phyloP scores from a whole-genome alignment of 192 early-diverging fungal genomes.

The Coemansia biformis region DNA sequence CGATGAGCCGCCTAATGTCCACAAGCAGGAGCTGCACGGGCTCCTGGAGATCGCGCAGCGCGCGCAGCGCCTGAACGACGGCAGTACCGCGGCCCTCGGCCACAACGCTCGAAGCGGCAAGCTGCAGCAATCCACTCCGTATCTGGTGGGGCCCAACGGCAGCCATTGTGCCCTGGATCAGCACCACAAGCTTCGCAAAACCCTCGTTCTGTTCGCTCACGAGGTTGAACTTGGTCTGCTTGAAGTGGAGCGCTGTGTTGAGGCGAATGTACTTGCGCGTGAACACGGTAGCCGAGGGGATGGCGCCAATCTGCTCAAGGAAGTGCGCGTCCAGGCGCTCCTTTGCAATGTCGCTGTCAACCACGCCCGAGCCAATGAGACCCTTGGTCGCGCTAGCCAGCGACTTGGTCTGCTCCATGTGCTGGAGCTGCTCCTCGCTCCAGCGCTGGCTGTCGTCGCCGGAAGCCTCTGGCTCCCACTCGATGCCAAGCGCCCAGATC shows the following conservation, averaged over 20 bases:
- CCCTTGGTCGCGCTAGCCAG: constrained; percentile 17
- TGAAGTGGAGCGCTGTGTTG: constrained; percentile 44
- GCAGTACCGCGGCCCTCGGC: not conserved
- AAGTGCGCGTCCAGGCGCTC: constrained; percentile 39
- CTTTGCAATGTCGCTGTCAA: constrained; percentile 30
- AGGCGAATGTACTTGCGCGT: constrained; percentile 37
- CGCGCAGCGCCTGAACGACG: constrained; percentile 22
- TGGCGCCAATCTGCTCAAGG: constrained; percentile 25
- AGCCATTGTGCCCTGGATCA: constrained; percentile 38
- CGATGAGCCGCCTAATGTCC: constrained; percentile 41
- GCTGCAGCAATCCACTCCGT: constrained; percentile 10
- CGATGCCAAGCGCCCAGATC: constrained; percentile 30
- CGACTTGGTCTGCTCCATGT: constrained; percentile 20
- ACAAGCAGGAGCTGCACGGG: constrained; percentile 15
- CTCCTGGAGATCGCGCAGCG: constrained; percentile 15
- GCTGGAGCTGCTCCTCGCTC: constrained; percentile 17
- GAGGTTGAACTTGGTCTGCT: constrained; percentile 50
- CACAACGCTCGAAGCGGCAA: not conserved
- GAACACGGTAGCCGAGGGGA: constrained; percentile 23
- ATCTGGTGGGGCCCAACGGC: constrained; percentile 17
- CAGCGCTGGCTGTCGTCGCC: constrained; percentile 14
- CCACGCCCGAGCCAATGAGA: constrained; percentile 13
- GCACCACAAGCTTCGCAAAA: constrained; percentile 38
- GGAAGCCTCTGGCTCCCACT: constrained; percentile 41
- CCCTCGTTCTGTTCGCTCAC: constrained; percentile 46